A percentile compares a stretch with the other conserved stretches of the same genome.
These are phyloP conservation scores for Sesbania bispinosa DNA, from an alignment of 306 rosid genomes.

Conservation along the genomic window DNA sequence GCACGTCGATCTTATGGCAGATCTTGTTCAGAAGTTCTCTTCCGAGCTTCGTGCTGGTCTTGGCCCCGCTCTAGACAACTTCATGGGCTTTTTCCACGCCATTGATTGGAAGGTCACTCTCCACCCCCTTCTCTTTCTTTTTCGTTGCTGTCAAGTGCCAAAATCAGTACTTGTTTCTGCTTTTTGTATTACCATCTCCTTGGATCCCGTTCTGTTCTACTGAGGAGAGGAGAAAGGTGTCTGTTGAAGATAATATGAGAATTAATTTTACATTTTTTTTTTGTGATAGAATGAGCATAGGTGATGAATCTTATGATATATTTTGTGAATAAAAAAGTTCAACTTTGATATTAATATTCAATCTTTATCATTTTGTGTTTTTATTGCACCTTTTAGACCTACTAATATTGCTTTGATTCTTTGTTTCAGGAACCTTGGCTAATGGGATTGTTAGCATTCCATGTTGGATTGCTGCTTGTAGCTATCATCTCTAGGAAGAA, in stretches of 20 bases:
- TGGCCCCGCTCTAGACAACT: slow-evolving; percentile 71
- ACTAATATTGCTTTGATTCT: neutral
- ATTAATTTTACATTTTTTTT: neutral
- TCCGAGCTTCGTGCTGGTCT: slow-evolving; percentile 70
- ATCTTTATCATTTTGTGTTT: neutral
- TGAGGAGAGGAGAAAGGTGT: neutral
- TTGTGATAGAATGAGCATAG: neutral
- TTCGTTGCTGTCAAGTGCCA: neutral
- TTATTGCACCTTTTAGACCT: neutral
- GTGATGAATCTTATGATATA: neutral
- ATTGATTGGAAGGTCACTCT: slow-evolving; percentile 77
- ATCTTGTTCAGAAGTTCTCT: slow-evolving; percentile 72
- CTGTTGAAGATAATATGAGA: neutral
- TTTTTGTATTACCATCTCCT: neutral
- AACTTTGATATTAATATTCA: neutral
- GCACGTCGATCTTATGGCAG: slow-evolving; percentile 71
- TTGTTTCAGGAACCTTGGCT: slow-evolving; percentile 84
- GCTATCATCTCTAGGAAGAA: slow-evolving; percentile 64
- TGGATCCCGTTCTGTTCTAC: neutral
- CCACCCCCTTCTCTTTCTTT: neutral
- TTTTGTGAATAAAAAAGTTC: neutral
- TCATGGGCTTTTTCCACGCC: slow-evolving; percentile 85
- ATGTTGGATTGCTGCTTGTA: slow-evolving; percentile 49
- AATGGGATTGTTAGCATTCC: slow-evolving; percentile 52
- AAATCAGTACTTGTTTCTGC: neutral